Evolutionary conservation across 176 grass and related monocot species (phyloP).

Genomic region (Juncus inflexus): DNA sequence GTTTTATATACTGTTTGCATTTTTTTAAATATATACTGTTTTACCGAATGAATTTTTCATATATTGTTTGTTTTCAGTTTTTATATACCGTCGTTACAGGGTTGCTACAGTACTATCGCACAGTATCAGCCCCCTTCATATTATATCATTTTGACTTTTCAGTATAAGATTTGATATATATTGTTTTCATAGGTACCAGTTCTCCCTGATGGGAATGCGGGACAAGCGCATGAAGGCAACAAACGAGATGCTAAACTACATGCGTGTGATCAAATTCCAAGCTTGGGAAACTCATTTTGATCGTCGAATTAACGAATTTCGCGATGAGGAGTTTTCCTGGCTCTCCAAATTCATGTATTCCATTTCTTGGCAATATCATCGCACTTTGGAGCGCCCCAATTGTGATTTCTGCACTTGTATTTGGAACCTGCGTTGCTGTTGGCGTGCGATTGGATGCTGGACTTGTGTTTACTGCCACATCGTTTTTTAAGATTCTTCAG

Average conservation of each 20-base stretch:
- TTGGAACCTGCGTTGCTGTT: conserved; percentile 51
- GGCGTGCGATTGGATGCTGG: conserved; percentile 61
- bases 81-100: too few relatives aligned
- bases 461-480: conserved; percentile 88
- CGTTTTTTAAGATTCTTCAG: conserved; percentile 82
- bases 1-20: too few relatives aligned
- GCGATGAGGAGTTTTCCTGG: conserved; percentile 64
- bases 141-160: too few relatives aligned
- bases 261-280: conserved; percentile 98
- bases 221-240: conserved; percentile 96
- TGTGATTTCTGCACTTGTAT: conserved; percentile 53
- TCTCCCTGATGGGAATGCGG: conserved; percentile 67
- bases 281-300: conserved; percentile 90
- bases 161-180: too few relatives aligned
- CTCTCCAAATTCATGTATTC: conserved; percentile 92
- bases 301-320: conserved; percentile 54
- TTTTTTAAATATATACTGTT: too few relatives aligned
- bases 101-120: too few relatives aligned
- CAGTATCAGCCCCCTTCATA: too few relatives aligned
- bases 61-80: too few relatives aligned
- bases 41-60: too few relatives aligned
- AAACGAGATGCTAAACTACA: conserved; percentile 94
- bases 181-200: conserved; percentile 44
- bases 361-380: conserved; percentile 68
- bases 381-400: conserved; percentile 78